phyloP scores from a whole-genome alignment of 1,139 yeast genomes.

The Debaryomyces sp. region DNA sequence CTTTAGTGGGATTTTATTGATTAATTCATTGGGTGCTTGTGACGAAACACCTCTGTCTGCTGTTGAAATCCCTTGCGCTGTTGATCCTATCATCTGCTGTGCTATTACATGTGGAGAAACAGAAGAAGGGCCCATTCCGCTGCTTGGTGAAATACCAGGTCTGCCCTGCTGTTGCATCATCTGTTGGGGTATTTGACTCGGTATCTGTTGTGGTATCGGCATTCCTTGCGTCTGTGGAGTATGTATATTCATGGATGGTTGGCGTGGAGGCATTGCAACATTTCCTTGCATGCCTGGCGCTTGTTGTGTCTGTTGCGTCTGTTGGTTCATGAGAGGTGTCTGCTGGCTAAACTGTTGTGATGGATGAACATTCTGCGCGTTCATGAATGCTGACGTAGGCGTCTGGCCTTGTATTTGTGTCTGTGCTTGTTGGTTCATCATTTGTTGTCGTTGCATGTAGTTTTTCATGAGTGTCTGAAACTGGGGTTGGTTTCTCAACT shows the following conservation, averaged over 20 bases:
- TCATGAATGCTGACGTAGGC: not conserved
- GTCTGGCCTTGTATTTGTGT: slow-evolving; percentile 7
- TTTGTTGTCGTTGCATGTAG: slow-evolving; percentile 42
- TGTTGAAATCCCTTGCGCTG: not conserved
- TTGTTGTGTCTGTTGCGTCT: slow-evolving; percentile 8
- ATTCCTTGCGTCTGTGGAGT: slow-evolving; percentile 5
- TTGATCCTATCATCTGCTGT: slow-evolving; percentile 1
- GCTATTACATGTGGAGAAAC: slow-evolving; percentile 1
- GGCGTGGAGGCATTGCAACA: slow-evolving; percentile 3
- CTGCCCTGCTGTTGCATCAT: not conserved
- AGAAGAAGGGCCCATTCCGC: not conserved
- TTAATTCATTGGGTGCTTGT: slow-evolving; percentile 25
- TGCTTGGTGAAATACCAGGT: not conserved
- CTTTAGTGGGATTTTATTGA: slow-evolving; percentile 21
- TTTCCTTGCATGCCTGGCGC: slow-evolving; percentile 10
- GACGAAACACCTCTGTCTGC: slow-evolving; percentile 11
- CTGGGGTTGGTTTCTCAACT: slow-evolving; percentile 51
- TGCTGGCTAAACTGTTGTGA: slow-evolving; percentile 13
- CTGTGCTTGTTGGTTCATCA: slow-evolving; percentile 23
- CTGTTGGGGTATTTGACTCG: slow-evolving; percentile 1
- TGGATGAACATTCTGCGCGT: slow-evolving; percentile 5
- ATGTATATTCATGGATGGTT: slow-evolving; percentile 4
- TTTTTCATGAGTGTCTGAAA: slow-evolving; percentile 43
- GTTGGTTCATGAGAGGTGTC: slow-evolving; percentile 1
- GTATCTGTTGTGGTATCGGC: slow-evolving; percentile 8